A percentile compares a stretch with the other conserved stretches of the same genome.
Evolutionary conservation across 2,329 filamentous ascomycete genomes (phyloP).

Genomic region (Rutstroemia sp.): DNA sequence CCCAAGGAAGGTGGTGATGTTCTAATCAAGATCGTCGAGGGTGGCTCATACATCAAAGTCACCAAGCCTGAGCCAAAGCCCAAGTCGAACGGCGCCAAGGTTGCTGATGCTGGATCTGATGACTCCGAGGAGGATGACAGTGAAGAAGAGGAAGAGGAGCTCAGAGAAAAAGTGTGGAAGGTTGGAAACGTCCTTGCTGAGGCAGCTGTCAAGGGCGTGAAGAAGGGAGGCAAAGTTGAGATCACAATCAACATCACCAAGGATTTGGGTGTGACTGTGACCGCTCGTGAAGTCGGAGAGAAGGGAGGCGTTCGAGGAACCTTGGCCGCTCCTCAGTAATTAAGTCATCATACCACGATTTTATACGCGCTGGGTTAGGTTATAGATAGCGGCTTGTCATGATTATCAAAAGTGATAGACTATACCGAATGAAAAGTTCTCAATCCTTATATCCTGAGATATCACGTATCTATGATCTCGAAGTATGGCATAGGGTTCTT

Average conservation of each 20-base stretch:
- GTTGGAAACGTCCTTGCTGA: slow-evolving; percentile 76
- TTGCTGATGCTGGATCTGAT: slow-evolving; percentile 49
- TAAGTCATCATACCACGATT: neutral
- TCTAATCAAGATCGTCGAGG: slow-evolving; percentile 82
- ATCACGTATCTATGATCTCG: neutral
- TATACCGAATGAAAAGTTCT: neutral
- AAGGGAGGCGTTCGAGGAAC: slow-evolving; percentile 30
- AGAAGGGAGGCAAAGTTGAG: slow-evolving; percentile 87
- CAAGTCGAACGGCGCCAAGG: slow-evolving; percentile 53
- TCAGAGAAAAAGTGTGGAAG: slow-evolving; percentile 89
- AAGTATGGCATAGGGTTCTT: no score
- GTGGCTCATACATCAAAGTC: slow-evolving; percentile 84
- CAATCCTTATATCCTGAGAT: neutral
- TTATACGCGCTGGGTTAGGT: neutral
- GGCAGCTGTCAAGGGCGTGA: slow-evolving; percentile 72
- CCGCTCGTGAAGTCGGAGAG: slow-evolving; percentile 71
- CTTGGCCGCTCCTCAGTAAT: slow-evolving; percentile 23
- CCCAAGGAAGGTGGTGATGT: slow-evolving; percentile 82
- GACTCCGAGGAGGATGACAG: slow-evolving; percentile 48
- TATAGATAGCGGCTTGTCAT: slow-evolving; percentile 1
- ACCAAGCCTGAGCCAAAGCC: slow-evolving; percentile 77
- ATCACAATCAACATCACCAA: slow-evolving; percentile 81
- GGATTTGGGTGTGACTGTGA: slow-evolving; percentile 73
- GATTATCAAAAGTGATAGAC: neutral
- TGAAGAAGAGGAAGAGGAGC: slow-evolving; percentile 80